phyloP scores from a whole-genome alignment of 2,329 filamentous ascomycete species.

The Apiospora phragmitis region DNA sequence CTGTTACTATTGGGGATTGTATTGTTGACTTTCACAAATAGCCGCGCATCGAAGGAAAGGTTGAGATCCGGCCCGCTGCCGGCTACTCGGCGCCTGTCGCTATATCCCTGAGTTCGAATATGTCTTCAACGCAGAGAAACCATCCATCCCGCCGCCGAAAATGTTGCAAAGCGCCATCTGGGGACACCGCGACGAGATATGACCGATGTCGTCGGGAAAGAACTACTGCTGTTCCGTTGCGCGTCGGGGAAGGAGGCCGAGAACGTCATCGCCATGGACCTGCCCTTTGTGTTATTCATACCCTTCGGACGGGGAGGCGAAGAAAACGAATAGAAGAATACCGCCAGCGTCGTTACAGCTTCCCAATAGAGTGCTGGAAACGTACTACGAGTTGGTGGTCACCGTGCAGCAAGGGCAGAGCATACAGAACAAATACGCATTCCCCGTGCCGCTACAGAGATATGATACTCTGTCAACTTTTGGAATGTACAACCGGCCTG shows the following conservation, averaged over 20 bases:
- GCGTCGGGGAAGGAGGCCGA: slow-evolving; percentile 82
- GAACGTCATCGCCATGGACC: slow-evolving; percentile 90
- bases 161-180: slow-evolving; percentile 86
- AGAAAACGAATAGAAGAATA: slow-evolving; percentile 86
- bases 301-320: slow-evolving; percentile 90
- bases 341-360: slow-evolving; percentile 91
- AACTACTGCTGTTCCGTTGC: slow-evolving; percentile 89
- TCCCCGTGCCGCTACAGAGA: slow-evolving; percentile 85
- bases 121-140: slow-evolving; percentile 91
- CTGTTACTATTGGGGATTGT: background rate
- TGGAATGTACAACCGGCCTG: slow-evolving; percentile 98
- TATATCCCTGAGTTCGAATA: slow-evolving; percentile 90
- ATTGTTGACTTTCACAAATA: slow-evolving; percentile 37
- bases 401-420: slow-evolving; percentile 88
- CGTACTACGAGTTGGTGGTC: slow-evolving; percentile 94
- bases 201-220: slow-evolving; percentile 91
- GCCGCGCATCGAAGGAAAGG: slow-evolving; percentile 96
- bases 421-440: slow-evolving; percentile 86
- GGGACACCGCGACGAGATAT: slow-evolving; percentile 89
- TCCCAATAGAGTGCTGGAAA: slow-evolving; percentile 91
- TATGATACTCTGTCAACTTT: slow-evolving; percentile 98
- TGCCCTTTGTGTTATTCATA: slow-evolving; percentile 96
- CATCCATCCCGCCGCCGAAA: slow-evolving; percentile 95
- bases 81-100: slow-evolving; percentile 87
- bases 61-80: slow-evolving; percentile 86